A percentile compares a stretch with the other conserved stretches of the same genome.
Conservation (phyloP, 345 rosid genomes). For the Rhizophora apiculata region DNA sequence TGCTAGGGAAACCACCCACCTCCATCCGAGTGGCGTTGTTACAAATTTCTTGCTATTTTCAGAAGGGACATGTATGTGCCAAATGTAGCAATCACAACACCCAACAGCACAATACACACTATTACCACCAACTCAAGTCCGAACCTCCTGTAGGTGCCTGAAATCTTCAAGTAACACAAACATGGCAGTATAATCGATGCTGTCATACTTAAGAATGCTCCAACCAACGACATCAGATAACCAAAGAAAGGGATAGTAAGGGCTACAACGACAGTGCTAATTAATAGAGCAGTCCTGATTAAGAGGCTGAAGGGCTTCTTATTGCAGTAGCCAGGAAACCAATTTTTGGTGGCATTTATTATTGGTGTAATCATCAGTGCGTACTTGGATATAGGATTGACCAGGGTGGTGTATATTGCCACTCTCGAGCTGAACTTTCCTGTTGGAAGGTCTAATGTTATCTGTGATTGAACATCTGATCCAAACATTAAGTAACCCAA, state of each 20-base stretch:
- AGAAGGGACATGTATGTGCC: constrained; percentile 20
- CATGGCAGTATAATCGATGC: constrained; percentile 19
- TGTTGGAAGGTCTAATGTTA: constrained; percentile 25
- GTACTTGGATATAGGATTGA: constrained; percentile 25
- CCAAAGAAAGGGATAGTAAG: constrained; percentile 23
- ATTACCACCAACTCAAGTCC: constrained; percentile 6
- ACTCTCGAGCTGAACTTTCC: constrained; percentile 20
- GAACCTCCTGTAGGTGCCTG: constrained; percentile 10
- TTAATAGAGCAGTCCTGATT: constrained; percentile 10
- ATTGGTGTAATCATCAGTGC: constrained; percentile 28
- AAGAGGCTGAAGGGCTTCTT: constrained; percentile 9
- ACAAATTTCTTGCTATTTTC: constrained; percentile 15
- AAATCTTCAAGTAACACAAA: constrained; percentile 23
- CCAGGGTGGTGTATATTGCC: constrained; percentile 22
- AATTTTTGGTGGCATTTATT: constrained; percentile 11
- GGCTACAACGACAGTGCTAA: constrained; percentile 22
- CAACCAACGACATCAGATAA: constrained; percentile 21
- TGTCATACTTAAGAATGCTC: constrained; percentile 25
- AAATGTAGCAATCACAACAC: constrained; percentile 4
- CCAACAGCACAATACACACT: constrained; percentile 6
- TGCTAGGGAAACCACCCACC: no score
- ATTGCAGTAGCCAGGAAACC: constrained; percentile 15
- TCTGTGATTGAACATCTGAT: constrained; percentile 21
- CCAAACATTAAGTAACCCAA: constrained; percentile 30
- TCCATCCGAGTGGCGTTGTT: not conserved